These are phyloP conservation scores for Fusarium nygamai DNA, from an alignment of 2,329 filamentous ascomycete species.

Conservation along the genomic window DNA sequence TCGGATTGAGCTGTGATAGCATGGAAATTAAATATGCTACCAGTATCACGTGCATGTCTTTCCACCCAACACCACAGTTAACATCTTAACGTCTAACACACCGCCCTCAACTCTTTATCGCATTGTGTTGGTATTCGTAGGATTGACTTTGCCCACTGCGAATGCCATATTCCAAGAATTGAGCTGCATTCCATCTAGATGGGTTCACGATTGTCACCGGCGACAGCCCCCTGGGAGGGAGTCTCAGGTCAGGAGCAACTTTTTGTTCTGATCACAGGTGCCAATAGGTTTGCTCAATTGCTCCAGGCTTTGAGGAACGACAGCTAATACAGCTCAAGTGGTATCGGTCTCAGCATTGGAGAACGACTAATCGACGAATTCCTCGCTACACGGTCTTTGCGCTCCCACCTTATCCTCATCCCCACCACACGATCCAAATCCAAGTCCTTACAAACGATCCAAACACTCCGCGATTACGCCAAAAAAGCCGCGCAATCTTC, in stretches of 20 bases:
- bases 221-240: slow-evolving; percentile 49
- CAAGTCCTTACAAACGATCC: slow-evolving; percentile 80
- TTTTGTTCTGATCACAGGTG: slow-evolving; percentile 81
- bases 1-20: not conserved
- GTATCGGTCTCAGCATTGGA: slow-evolving; percentile 85
- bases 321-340: slow-evolving; percentile 63
- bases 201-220: slow-evolving; percentile 36
- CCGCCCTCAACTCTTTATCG: not conserved
- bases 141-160: not conserved
- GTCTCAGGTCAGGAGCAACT: slow-evolving; percentile 56
- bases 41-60: slow-evolving; percentile 18
- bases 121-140: not conserved
- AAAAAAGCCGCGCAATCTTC: slow-evolving; percentile 55
- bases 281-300: slow-evolving; percentile 74
- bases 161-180: not conserved
- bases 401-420: slow-evolving; percentile 79
- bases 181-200: slow-evolving; percentile 6
- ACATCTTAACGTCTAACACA: slow-evolving; percentile 10
- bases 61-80: not conserved
- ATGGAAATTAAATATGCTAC: slow-evolving; percentile 26
- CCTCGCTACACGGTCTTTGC: slow-evolving; percentile 72
- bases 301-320: not conserved
- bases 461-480: slow-evolving; percentile 69
- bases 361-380: slow-evolving; percentile 92
- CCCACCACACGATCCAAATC: slow-evolving; percentile 80